Base-by-base conservation (phyloP, 2,329 filamentous ascomycete genomes). In the Diatrype stigma region DNA sequence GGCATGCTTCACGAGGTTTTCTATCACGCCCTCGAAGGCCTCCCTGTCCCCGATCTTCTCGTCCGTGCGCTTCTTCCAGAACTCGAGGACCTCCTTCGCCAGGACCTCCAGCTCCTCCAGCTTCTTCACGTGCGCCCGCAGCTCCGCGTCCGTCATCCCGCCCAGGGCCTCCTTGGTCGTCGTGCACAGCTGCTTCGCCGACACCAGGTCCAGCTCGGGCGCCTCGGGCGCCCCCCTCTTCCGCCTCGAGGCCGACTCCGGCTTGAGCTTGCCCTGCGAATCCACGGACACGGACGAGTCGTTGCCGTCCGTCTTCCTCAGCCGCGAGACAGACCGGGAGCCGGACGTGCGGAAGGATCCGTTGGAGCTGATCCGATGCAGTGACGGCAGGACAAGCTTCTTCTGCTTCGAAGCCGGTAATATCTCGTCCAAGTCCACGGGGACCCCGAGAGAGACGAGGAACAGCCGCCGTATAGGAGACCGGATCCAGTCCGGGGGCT, bases 341-440 rank as follows among this genome's bases (percentile, higher is more conserved):
- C 84, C 81, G 3, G 82, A 85, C 17, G 73, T 78, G 38, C 80
- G 74, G 32, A 75, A 78, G 23, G 74, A 86, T 56, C 66, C 72
- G 48, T 68, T 77, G 54, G 70, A 78, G 46, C 72, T 78, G 66
- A 68, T 60, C 16, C 66, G 69, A 50, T 74, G 73, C 17, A 75
- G 62, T 6, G 92, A 96, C 0, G 94, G 94, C 1, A 99, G 80
- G 4, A 99, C 81, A 17, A 99, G 85, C 67, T 97, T 97, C 79
- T 97, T 97, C 69, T 99, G 94, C 70, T 97, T 97, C 12, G 90
- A 96, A 0, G 93, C 92, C 0, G 94, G 94, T 7, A 99, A 81
- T 50, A 99, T 97, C 73, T 99, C 94, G 70, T 99, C 94, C 0
- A 99, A 79, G 63, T 99, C 94, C 42, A 99, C 90, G 1, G 94